Conservation (phyloP, 106 monocot species). For the Ottelia alismoides region DNA sequence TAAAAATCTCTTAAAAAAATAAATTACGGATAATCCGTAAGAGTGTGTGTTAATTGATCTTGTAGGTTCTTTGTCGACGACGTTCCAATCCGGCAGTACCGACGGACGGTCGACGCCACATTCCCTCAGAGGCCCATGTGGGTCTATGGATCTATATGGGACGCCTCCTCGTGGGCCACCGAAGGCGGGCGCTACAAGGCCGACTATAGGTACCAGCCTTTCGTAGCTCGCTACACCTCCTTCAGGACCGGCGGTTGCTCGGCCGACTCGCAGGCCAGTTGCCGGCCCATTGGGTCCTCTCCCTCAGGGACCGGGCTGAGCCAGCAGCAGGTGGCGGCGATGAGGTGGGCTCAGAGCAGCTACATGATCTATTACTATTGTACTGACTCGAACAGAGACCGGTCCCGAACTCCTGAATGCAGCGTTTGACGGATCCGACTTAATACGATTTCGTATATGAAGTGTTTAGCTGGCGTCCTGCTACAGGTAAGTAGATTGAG, state of each 20-base stretch:
- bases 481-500: too few species aligned
- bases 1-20: too few species aligned
- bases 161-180: slow-evolving; percentile 76
- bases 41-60: too few species aligned
- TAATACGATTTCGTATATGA: too few species aligned
- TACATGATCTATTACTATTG: slow-evolving; percentile 82
- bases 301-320: slow-evolving; percentile 38
- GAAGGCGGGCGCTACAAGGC: slow-evolving; percentile 64
- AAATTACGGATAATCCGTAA: too few species aligned
- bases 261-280: slow-evolving; percentile 16
- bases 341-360: slow-evolving; percentile 61
- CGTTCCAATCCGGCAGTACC: slow-evolving; percentile 49
- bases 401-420: slow-evolving; percentile 71
- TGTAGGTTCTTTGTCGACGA: slow-evolving; percentile 74
- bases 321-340: slow-evolving; percentile 30
- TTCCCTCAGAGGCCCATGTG: slow-evolving; percentile 76
- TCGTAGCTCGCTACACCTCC: slow-evolving; percentile 30
- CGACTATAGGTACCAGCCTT: slow-evolving; percentile 62
- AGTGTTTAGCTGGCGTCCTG: too few species aligned
- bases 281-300: slow-evolving; percentile 35
- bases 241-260: slow-evolving; percentile 48
- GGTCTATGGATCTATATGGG: slow-evolving; percentile 87
- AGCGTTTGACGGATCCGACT: slow-evolving; percentile 3
- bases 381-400: slow-evolving; percentile 48
- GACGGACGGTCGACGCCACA: slow-evolving; percentile 29